Evolutionary conservation across 1,284 basidiomycete species (phyloP).

Genomic region (Rhodotorula mucilaginosa): DNA sequence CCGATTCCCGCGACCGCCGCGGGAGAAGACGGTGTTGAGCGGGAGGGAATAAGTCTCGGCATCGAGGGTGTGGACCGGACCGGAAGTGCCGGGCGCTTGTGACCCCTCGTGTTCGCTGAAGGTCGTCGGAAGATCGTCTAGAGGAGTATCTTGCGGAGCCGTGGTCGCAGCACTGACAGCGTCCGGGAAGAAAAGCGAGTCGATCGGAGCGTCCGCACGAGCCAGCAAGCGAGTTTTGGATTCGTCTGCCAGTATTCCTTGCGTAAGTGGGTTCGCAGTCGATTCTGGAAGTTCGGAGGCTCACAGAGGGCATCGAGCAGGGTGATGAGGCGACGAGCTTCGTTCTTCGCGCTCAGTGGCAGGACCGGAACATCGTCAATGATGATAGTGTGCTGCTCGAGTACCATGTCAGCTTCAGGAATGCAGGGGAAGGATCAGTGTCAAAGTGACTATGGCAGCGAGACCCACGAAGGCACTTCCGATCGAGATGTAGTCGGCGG

Average conservation of each 20-base stretch:
- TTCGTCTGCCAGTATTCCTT: slow-evolving; percentile 40
- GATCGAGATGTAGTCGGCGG: slow-evolving; percentile 68
- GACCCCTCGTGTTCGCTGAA: slow-evolving; percentile 9
- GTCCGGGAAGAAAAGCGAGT: slow-evolving; percentile 50
- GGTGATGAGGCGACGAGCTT: slow-evolving; percentile 68
- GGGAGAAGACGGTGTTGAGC: slow-evolving; percentile 8
- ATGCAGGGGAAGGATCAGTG: too few species aligned
- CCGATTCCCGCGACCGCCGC: not conserved
- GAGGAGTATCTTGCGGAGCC: not conserved
- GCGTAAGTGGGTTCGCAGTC: too few species aligned
- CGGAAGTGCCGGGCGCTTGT: slow-evolving; percentile 20
- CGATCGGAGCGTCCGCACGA: slow-evolving; percentile 50
- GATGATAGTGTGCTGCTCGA: slow-evolving; percentile 55
- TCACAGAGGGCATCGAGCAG: slow-evolving; percentile 62
- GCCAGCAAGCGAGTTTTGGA: slow-evolving; percentile 42
- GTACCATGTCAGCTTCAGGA: too few species aligned
- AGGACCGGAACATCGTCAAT: slow-evolving; percentile 63
- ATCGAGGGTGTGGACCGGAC: slow-evolving; percentile 30
- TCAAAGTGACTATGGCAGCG: not conserved
- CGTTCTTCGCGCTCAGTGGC: slow-evolving; percentile 62
- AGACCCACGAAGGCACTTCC: slow-evolving; percentile 47
- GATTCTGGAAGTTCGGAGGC: too few species aligned
- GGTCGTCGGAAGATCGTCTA: slow-evolving; percentile 21
- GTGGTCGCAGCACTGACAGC: slow-evolving; percentile 15
- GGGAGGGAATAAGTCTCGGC: slow-evolving; percentile 24